Conservation (phyloP, 2,329 filamentous ascomycete genomes). For the Periconia sp. region DNA sequence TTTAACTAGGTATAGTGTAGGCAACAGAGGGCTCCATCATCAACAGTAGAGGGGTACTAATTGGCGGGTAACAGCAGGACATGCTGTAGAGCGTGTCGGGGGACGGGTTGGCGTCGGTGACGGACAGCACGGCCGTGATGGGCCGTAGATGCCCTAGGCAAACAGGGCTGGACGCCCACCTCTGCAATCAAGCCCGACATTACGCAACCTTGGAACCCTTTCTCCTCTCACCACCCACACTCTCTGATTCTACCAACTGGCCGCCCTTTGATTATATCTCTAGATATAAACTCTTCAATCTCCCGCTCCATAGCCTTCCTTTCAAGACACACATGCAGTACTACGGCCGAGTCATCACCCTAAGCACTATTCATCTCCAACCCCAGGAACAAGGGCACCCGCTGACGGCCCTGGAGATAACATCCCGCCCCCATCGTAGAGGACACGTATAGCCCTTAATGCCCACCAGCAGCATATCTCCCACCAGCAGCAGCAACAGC, state of each 20-base stretch:
- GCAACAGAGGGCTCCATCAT: too few relatives aligned
- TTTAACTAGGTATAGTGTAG: too few relatives aligned
- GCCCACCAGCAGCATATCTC: too few relatives aligned
- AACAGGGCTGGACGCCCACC: constrained; percentile 6
- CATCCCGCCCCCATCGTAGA: constrained; percentile 9
- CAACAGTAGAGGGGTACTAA: too few relatives aligned
- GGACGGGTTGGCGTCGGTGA: too few relatives aligned
- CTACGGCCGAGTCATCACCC: constrained; percentile 30
- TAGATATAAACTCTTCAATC: constrained; percentile 43
- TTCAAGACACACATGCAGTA: constrained; percentile 25
- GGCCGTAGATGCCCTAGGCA: too few relatives aligned
- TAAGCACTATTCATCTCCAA: constrained; percentile 19
- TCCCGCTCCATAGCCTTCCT: constrained; percentile 23
- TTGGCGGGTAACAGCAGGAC: too few relatives aligned
- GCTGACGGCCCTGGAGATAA: constrained; percentile 36
- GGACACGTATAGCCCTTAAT: not conserved
- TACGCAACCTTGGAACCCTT: constrained; percentile 1
- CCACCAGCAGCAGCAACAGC: too few relatives aligned
- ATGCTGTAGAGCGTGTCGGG: too few relatives aligned
- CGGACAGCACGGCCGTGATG: too few relatives aligned
- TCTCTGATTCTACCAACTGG: not conserved
- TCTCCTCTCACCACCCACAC: not conserved
- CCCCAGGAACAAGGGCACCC: constrained; percentile 23
- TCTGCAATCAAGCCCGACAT: not conserved
- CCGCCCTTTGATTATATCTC: constrained; percentile 22